Evolutionary conservation across 306 rosid genomes (phyloP).

Genomic region (Trifolium fragiferum): DNA sequence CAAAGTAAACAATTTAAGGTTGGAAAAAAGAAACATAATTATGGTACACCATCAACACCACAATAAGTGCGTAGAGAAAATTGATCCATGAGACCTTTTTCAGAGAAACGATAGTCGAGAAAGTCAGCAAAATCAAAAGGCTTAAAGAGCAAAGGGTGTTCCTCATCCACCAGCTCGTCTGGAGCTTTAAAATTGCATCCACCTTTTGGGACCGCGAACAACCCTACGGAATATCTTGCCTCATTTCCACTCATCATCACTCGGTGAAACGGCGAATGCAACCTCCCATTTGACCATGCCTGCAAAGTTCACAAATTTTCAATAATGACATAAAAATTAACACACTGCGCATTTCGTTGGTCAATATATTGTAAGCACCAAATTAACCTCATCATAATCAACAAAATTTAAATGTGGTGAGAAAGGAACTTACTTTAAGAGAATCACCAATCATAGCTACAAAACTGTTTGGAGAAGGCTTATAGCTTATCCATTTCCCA

Average conservation of each 20-base stretch:
- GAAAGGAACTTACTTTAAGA: constrained; percentile 49
- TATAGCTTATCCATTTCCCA: constrained; percentile 58
- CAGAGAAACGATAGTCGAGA: neutral
- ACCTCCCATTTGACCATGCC: neutral
- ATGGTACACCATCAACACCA: neutral
- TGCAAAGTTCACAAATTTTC: neutral
- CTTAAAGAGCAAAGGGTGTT: neutral
- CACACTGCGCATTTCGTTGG: no score
- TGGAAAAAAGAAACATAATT: no score
- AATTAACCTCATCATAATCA: no score
- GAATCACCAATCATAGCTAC: constrained; percentile 65
- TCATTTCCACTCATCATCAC: neutral
- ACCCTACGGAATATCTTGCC: neutral
- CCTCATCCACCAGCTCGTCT: neutral
- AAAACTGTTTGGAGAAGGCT: constrained; percentile 59
- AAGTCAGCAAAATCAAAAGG: neutral
- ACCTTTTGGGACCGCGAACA: neutral
- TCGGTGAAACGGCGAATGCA: neutral
- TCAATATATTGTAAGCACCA: no score
- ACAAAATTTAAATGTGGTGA: neutral
- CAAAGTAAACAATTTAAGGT: neutral
- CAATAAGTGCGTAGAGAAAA: neutral
- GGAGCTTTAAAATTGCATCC: neutral
- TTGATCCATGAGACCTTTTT: neutral
- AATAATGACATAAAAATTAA: no score